phyloP scores from a whole-genome alignment of 2,329 filamentous ascomycete genomes.

The Laburnicola sp. region DNA sequence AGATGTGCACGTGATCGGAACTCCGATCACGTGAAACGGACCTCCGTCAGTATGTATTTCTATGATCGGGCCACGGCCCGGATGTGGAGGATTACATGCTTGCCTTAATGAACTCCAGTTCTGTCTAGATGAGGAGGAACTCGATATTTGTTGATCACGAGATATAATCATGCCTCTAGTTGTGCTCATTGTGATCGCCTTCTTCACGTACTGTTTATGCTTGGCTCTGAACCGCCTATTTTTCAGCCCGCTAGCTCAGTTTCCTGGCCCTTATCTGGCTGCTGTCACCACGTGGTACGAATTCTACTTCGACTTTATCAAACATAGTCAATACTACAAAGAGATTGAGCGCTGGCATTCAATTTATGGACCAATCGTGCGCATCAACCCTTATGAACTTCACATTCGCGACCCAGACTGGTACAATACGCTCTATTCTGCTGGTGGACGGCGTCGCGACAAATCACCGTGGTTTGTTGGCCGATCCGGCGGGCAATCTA shows the following conservation, averaged over 20 bases:
- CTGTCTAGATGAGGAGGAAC: too few species aligned
- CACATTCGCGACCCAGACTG: constrained; percentile 25
- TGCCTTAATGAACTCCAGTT: too few species aligned
- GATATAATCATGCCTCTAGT: too few species aligned
- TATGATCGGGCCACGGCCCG: too few species aligned
- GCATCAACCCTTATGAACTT: constrained; percentile 33
- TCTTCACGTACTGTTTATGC: neutral
- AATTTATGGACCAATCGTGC: constrained; percentile 29
- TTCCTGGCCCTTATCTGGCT: constrained; percentile 8
- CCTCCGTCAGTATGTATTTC: too few species aligned
- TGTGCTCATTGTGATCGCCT: neutral
- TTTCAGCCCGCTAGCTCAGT: constrained; percentile 3
- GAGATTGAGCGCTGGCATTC: neutral
- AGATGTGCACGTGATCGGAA: too few species aligned
- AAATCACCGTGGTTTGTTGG: neutral
- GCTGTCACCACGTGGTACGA: constrained; percentile 8
- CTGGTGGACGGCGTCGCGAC: neutral
- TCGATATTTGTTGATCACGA: neutral
- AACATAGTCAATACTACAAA: neutral
- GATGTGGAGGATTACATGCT: too few species aligned
- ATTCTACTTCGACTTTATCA: constrained; percentile 7
- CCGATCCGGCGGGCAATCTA: neutral
- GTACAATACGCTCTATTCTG: constrained; percentile 23
- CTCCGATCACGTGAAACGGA: too few species aligned
- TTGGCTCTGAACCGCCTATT: neutral